These are phyloP conservation scores for Kuraishia hungarica DNA, from an alignment of 805 yeast genomes.

Conservation along the genomic window DNA sequence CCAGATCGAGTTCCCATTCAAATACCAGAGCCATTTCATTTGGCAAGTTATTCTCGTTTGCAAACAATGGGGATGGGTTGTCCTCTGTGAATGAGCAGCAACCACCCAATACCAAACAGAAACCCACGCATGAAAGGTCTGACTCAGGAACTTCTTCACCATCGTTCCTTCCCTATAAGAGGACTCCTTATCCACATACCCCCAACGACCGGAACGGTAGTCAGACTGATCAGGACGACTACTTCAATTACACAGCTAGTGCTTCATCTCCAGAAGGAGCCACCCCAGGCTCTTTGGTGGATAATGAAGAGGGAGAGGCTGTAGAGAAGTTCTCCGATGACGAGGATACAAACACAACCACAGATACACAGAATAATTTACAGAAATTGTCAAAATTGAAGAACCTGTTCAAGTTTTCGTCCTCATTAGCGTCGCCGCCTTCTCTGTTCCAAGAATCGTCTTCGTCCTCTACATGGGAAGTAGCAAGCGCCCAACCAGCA, in stretches of 20 bases:
- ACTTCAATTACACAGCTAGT: not conserved
- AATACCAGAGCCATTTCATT: constrained; percentile 27
- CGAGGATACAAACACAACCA: not conserved
- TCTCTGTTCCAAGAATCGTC: no score
- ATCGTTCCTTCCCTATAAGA: not conserved
- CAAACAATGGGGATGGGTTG: constrained; percentile 10
- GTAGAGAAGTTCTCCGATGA: no score
- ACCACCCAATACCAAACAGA: not conserved
- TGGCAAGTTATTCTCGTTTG: constrained; percentile 30
- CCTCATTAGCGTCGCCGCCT: not conserved
- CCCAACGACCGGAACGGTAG: not conserved
- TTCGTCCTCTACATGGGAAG: no score
- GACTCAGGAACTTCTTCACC: not conserved
- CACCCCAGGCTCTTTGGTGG: not conserved
- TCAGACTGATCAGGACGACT: constrained; percentile 1
- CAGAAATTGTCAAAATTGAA: constrained; percentile 17
- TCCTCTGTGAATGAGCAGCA: not conserved
- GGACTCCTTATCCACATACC: not conserved
- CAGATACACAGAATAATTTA: not conserved
- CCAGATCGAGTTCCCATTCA: constrained; percentile 28
- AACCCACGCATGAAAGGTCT: not conserved
- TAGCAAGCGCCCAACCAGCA: no score
- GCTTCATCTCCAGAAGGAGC: not conserved
- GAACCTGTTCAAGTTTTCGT: constrained; percentile 17
- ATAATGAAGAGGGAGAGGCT: no score